phyloP scores from a whole-genome alignment of 2,329 filamentous ascomycete genomes.

The Clathrospora elynae region DNA sequence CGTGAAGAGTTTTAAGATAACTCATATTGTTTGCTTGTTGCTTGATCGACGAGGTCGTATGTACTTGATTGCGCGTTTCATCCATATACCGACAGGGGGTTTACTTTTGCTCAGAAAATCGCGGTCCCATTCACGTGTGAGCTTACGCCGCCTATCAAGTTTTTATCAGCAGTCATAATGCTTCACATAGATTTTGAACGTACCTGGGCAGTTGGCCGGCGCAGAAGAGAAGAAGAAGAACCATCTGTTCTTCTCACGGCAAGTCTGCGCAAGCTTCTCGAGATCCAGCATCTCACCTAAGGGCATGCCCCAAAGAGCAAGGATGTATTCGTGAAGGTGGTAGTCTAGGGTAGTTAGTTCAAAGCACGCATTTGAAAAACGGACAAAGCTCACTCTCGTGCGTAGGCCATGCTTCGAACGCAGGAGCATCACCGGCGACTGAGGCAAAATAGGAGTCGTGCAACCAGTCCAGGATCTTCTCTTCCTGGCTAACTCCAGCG shows the following conservation, averaged over 20 bases:
- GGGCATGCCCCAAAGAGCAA: constrained; percentile 51
- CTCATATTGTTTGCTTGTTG: too few species aligned
- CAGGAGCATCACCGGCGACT: constrained; percentile 66
- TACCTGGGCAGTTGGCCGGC: constrained; percentile 63
- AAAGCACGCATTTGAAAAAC: not conserved
- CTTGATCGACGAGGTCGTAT: too few species aligned
- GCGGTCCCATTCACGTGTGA: constrained; percentile 53
- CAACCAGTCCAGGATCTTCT: constrained; percentile 66
- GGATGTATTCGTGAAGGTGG: constrained; percentile 46
- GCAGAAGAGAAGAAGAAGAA: constrained; percentile 66
- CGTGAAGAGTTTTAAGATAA: too few species aligned
- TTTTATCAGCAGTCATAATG: constrained; percentile 5
- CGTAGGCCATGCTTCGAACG: constrained; percentile 68
- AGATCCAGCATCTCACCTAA: constrained; percentile 53
- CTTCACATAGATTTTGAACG: not conserved
- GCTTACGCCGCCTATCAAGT: constrained; percentile 46
- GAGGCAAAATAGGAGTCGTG: constrained; percentile 72
- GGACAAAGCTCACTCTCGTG: constrained; percentile 41
- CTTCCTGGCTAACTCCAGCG: constrained; percentile 59
- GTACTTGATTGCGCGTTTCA: too few species aligned
- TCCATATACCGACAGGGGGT: too few species aligned
- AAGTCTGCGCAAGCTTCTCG: constrained; percentile 59
- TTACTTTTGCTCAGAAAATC: constrained; percentile 37
- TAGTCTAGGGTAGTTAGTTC: constrained; percentile 29
- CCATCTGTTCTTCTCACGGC: constrained; percentile 62